Evolutionary conservation across 1,284 basidiomycete species (phyloP), one percentile per base, ranked within the genome.

Genomic region (Cryptococcus maquisensis): DNA sequence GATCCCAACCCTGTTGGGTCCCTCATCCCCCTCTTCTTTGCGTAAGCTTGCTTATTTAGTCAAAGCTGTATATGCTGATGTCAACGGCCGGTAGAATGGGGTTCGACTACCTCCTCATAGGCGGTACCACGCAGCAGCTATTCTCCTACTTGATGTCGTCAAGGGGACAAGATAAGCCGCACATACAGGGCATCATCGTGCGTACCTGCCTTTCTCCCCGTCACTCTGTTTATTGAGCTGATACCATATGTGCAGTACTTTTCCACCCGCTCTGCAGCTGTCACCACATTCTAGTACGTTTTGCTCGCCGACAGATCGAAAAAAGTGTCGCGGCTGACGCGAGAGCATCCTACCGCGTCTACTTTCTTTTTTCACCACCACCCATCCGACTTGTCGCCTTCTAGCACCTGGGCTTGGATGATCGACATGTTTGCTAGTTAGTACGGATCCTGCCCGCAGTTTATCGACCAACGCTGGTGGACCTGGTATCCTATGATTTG

Each of bases 401-500:
- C 12, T 16, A 44, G 57, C 38, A 56, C 54, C 12, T 59, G 57
- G 57, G 57, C 57, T 21, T 49, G 47, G 35, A 47, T 47, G 16
- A 26, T 59, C 49, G 28, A 59, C 32, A 53, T 56, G 51, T 59
- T 59, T 32, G 52, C 51, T 10, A 54, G 51, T 36, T 42, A 52
- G 37, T 59, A 59, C 37, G 54, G 57, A 7, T 15, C 20, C 3
- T 59, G 56, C 39, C 45, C 47, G 5, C 57, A 59, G 21, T 59
- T 59, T 18, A 49, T 48, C 20, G 46, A 44, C 41, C 55, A 54
- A 41, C 44, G 56, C 18, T 59, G 57, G 57, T 51, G 49, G 6
- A 54, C 57, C 41, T 59, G 57, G 57, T 54, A 56, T 39, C 47
- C 50, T 26, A 21, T 59, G 5, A n/a, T 59, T 28, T 55, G 55